phyloP scores from a whole-genome alignment of 768 basidiomycete species.

The Goffeauzyma gilvescens region DNA sequence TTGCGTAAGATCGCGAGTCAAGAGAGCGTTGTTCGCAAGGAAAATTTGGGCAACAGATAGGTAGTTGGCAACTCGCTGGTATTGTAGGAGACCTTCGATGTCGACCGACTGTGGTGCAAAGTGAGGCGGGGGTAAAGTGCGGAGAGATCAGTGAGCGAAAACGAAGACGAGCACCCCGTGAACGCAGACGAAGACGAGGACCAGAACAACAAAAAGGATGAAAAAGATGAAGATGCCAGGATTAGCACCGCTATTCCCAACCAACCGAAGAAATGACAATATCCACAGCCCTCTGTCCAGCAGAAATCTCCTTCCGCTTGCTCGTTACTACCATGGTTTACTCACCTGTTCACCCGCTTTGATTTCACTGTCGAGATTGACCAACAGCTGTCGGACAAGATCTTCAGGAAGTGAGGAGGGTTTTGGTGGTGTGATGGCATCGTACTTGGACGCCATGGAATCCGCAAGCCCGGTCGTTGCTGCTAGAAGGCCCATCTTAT shows the following conservation, averaged over 20 bases:
- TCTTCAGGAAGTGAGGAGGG: slow-evolving; percentile 46
- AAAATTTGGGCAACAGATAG: slow-evolving; percentile 55
- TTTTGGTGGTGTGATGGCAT: slow-evolving; percentile 41
- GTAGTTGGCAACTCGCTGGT: slow-evolving; percentile 28
- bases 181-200: slow-evolving; percentile 6
- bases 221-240: no score
- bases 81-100: slow-evolving; percentile 27
- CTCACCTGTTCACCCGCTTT: slow-evolving; percentile 38
- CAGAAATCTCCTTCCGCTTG: no score
- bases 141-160: not conserved
- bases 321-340: no score
- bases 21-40: slow-evolving; percentile 50
- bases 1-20: slow-evolving; percentile 41
- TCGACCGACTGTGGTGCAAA: slow-evolving; percentile 14
- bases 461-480: slow-evolving; percentile 22
- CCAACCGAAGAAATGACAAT: not conserved
- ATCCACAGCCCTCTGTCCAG: not conserved
- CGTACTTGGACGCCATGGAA: slow-evolving; percentile 17
- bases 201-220: not conserved
- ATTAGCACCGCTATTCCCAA: not conserved
- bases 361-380: slow-evolving; percentile 37
- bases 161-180: slow-evolving; percentile 3
- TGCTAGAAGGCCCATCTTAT: not conserved
- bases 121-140: not conserved
- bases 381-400: slow-evolving; percentile 38